phyloP scores from a whole-genome alignment of 2,329 filamentous ascomycete species.

The Aspergillus japonicus region DNA sequence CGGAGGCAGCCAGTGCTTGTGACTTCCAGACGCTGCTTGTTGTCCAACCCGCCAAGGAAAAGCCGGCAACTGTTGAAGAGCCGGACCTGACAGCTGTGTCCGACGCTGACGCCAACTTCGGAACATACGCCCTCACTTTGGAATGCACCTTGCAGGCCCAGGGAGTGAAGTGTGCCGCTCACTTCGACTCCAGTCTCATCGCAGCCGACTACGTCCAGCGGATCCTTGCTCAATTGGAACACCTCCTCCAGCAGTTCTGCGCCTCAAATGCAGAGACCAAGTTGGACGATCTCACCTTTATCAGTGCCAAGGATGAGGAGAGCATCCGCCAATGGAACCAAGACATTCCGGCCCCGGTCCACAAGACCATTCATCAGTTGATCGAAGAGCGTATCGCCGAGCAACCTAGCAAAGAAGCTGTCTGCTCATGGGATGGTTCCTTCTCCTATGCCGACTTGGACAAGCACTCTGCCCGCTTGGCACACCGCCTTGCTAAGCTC shows the following conservation, averaged over 20 bases:
- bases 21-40: conserved; percentile 10
- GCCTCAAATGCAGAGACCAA: not conserved
- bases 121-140: conserved; percentile 13
- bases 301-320: conserved; percentile 12
- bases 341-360: conserved; percentile 4
- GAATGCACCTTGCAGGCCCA: conserved; percentile 10
- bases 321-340: conserved; percentile 15
- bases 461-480: conserved; percentile 7
- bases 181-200: conserved; percentile 15
- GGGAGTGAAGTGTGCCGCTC: conserved; percentile 5
- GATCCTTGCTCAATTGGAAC: conserved; percentile 13
- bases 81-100: conserved; percentile 8
- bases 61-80: not conserved
- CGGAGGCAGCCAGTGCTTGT: conserved; percentile 1
- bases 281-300: conserved; percentile 8
- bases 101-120: conserved; percentile 11
- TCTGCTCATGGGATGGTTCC: conserved; percentile 16
- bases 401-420: conserved; percentile 7
- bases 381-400: conserved; percentile 2
- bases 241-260: conserved; percentile 12
- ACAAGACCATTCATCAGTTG: conserved; percentile 11
- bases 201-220: conserved; percentile 2
- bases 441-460: conserved; percentile 17
- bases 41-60: conserved; percentile 11
- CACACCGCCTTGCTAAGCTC: conserved; percentile 1